Percentiles rank a stretch among this genome's conserved stretches.
Conservation (phyloP, 345 rosid species). For the Mercurialis annua region DNA sequence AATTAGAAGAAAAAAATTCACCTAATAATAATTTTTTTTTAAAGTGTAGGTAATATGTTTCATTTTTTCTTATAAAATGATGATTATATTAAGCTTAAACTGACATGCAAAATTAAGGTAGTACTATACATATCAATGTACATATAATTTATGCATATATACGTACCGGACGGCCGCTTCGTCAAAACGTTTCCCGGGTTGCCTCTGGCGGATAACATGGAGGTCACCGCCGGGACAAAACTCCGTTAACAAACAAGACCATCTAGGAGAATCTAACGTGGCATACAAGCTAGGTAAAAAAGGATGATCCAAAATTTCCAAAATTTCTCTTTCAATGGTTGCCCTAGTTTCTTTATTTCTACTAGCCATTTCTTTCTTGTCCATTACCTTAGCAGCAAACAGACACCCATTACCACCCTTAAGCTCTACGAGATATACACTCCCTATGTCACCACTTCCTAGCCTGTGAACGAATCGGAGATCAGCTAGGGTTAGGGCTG, state of each 20-base stretch:
- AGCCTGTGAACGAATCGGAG: slow-evolving; percentile 61
- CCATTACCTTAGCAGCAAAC: slow-evolving; percentile 86
- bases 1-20: too few relatives aligned
- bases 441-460: slow-evolving; percentile 92
- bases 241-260: slow-evolving; percentile 75
- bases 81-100: too few relatives aligned
- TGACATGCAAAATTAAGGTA: too few relatives aligned
- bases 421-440: slow-evolving; percentile 70
- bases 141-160: background rate
- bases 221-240: slow-evolving; percentile 90
- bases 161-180: slow-evolving; percentile 71
- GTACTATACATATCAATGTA: background rate
- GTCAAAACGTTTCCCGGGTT: slow-evolving; percentile 55
- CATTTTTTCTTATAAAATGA: too few relatives aligned
- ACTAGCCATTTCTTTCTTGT: slow-evolving; percentile 55
- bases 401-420: slow-evolving; percentile 51
- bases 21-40: too few relatives aligned
- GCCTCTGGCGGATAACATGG: slow-evolving; percentile 70
- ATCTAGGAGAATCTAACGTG: slow-evolving; percentile 60
- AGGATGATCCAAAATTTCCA: slow-evolving; percentile 76
- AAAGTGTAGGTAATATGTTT: too few relatives aligned
- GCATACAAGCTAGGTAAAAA: slow-evolving; percentile 76
- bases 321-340: slow-evolving; percentile 60
- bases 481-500: slow-evolving; percentile 42
- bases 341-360: slow-evolving; percentile 71